These are phyloP conservation scores for Phytophthora aleatoria DNA, from an alignment of 352 stramenopile genomes.

Conservation along the genomic window DNA sequence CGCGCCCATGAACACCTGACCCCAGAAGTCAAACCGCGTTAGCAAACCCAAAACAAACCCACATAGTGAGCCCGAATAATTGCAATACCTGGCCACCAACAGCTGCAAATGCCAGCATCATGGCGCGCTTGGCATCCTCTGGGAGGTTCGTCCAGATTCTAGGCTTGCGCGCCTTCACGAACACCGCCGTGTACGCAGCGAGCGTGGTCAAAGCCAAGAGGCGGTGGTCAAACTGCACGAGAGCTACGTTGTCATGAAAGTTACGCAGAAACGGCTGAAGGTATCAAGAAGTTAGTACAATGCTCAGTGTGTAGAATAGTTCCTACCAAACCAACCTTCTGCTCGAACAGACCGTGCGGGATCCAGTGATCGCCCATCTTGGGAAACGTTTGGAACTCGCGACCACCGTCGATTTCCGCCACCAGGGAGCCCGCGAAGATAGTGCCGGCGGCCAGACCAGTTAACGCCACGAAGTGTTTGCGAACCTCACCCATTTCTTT, in stretches of 20 bases:
- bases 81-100: slow-evolving; percentile 45
- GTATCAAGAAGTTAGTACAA: neutral
- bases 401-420: slow-evolving; percentile 96
- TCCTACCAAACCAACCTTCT: slow-evolving; percentile 36
- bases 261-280: slow-evolving; percentile 74
- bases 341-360: slow-evolving; percentile 71
- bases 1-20: slow-evolving; percentile 91
- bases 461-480: slow-evolving; percentile 53
- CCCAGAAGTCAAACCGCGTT: neutral
- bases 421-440: slow-evolving; percentile 67
- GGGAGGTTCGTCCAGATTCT: slow-evolving; percentile 77
- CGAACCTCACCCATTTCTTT: slow-evolving; percentile 62
- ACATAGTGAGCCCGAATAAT: neutral
- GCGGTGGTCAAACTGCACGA: slow-evolving; percentile 97
- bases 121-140: slow-evolving; percentile 53
- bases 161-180: slow-evolving; percentile 58
- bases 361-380: slow-evolving; percentile 93
- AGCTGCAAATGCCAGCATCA: slow-evolving; percentile 62
- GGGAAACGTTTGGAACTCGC: slow-evolving; percentile 97
- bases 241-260: slow-evolving; percentile 96
- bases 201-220: slow-evolving; percentile 91
- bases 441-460: slow-evolving; percentile 44
- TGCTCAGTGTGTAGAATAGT: neutral
- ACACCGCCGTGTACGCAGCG: slow-evolving; percentile 53
- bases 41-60: neutral